Conservation (phyloP, 805 yeast species). For the Spathaspora arborariae region DNA sequence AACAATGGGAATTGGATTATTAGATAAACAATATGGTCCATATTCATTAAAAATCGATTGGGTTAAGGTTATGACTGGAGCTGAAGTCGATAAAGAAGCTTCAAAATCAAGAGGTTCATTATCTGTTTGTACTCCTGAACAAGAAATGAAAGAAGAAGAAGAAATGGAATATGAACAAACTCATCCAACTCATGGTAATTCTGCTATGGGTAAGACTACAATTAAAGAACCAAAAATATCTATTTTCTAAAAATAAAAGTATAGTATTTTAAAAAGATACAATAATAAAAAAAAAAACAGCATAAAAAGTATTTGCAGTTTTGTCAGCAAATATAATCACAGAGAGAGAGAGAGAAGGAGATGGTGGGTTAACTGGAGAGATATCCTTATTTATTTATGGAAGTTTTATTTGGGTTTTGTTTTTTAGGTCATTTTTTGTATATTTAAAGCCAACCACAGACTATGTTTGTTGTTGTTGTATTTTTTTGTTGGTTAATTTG, state of each 20-base stretch:
- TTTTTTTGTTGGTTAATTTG: background rate
- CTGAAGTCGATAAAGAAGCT: constrained; percentile 42
- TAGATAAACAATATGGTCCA: constrained; percentile 77
- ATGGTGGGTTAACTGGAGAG: background rate
- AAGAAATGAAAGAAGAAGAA: constrained; percentile 2
- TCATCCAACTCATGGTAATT: constrained; percentile 19
- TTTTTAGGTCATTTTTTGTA: background rate
- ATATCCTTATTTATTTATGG: constrained; percentile 1
- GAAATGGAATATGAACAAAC: constrained; percentile 6
- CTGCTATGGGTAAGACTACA: constrained; percentile 18
- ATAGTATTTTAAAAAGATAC: background rate
- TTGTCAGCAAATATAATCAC: too few species aligned
- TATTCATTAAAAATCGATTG: constrained; percentile 66
- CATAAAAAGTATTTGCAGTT: background rate
- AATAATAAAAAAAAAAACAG: background rate
- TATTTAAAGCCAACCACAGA: background rate
- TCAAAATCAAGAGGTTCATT: constrained; percentile 22
- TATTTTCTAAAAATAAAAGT: constrained; percentile 19
- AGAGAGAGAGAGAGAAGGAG: background rate
- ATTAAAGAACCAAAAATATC: constrained; percentile 32
- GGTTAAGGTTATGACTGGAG: constrained; percentile 64
- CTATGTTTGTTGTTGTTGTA: background rate
- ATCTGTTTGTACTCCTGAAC: constrained; percentile 3
- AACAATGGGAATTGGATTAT: constrained; percentile 73
- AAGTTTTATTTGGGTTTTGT: constrained; percentile 1